Evolutionary conservation across 2,329 filamentous ascomycete genomes (phyloP), one percentile per base, ranked within the genome.

Genomic region (Cordyceps cateniannulata): DNA sequence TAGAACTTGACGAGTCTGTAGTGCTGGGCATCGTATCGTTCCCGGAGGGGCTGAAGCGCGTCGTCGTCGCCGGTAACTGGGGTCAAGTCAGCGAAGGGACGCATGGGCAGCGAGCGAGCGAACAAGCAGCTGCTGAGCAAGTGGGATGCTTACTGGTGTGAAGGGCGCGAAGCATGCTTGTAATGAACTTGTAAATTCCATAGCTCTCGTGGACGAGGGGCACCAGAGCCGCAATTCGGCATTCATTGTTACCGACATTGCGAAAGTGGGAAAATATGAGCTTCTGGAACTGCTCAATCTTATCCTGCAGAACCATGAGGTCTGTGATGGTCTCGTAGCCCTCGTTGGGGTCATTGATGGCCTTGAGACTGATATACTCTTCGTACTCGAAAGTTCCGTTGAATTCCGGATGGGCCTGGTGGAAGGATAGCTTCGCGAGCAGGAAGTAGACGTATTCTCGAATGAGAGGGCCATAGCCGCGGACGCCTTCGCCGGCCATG

Each of bases 311-410:
- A 9, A 87, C 89, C 93, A 98, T 97, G 59, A 99, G 83, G 75
- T 99, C 95, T 66, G 88, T 90, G 68, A 99, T 98, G 25, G 93
- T 97, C 80, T 99, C 95, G 72, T 88, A 93, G 71, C 95, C 95
- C 78, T 99, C 95, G 71, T 99, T 98, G 4, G 95, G 95, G 74
- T 99, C 95, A 74, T 98, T 97, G 78, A 96, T 98, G 29, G 92
- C 91, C 79, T 96, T 98, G 72, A 99, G 81, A 71, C 92, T 96
- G 73, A 98, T 93, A 74, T 99, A 99, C 73, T 99, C 95, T 78
- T 98, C 93, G 72, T 99, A 99, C 73, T 99, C 95, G 70, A 99
- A 99, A 1, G 93, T 92, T 63, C 93, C 95, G 75, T 99, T 99
- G 80, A 99, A 99, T 74, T 98, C 93, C 20, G 92, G 91, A 72